phyloP scores from a whole-genome alignment of 495 filamentous ascomycete species.

The Evernia prunastri region DNA sequence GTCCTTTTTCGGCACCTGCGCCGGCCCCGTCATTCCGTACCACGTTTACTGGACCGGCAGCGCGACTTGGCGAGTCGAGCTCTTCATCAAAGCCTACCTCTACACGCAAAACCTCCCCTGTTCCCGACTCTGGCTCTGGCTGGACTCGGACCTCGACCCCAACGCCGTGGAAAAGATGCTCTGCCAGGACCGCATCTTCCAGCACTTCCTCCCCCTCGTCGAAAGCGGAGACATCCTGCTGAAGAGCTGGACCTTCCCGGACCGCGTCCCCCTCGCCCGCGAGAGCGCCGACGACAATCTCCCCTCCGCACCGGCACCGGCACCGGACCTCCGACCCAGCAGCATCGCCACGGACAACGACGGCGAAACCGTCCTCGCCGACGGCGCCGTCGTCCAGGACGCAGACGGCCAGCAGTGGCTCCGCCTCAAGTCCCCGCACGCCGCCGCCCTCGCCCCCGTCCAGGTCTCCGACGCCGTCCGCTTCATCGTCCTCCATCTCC shows the following conservation, averaged over 20 bases:
- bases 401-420: conserved; percentile 36
- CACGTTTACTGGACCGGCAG: conserved; percentile 55
- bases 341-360: conserved; percentile 46
- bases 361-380: conserved; percentile 50
- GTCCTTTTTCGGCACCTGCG: conserved; percentile 40
- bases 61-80: conserved; percentile 51
- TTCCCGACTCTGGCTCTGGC: conserved; percentile 47
- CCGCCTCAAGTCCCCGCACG: neutral
- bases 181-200: conserved; percentile 43
- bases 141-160: conserved; percentile 45
- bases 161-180: conserved; percentile 45
- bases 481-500: conserved; percentile 50
- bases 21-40: conserved; percentile 49
- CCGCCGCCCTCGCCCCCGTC: conserved; percentile 33
- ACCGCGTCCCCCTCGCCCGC: conserved; percentile 43
- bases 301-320: neutral
- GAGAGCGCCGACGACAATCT: neutral
- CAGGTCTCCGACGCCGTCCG: conserved; percentile 44
- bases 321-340: neutral
- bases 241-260: conserved; percentile 49
- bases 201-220: conserved; percentile 47
- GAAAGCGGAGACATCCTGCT: conserved; percentile 47
- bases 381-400: conserved; percentile 54
- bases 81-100: conserved; percentile 52
- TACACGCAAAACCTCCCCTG: conserved; percentile 53